Percentiles rank a stretch among this genome's conserved stretches.
Conservation (phyloP, 163 green algal genomes). For the Chlamydomonas reinhardtii region DNA sequence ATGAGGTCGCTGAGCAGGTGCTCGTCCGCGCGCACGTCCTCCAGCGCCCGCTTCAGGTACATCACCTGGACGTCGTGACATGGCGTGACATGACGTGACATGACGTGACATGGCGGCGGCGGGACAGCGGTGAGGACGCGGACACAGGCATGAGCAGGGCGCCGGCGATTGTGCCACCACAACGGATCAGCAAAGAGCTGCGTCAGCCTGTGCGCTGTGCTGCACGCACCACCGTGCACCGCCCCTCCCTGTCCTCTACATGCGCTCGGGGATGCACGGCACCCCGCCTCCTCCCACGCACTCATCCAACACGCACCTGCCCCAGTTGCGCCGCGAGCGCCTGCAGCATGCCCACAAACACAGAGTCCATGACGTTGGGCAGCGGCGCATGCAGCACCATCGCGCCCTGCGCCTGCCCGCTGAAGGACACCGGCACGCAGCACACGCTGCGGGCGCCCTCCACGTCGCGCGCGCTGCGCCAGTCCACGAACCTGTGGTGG, state of each 20-base stretch:
- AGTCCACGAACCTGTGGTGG: constrained; percentile 30
- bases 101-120: no score
- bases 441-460: constrained; percentile 28
- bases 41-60: constrained; percentile 43
- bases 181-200: no score
- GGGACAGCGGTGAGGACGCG: no score
- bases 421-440: constrained; percentile 37
- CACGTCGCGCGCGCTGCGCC: constrained; percentile 23
- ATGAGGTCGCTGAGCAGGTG: constrained; percentile 45
- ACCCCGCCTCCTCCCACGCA: no score
- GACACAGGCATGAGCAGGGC: no score
- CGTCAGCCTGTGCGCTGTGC: no score
- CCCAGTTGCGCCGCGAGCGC: constrained; percentile 33
- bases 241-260: no score
- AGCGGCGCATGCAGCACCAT: constrained; percentile 34
- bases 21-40: constrained; percentile 43
- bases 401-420: constrained; percentile 11
- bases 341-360: constrained; percentile 27
- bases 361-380: constrained; percentile 24
- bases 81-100: no score
- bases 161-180: no score
- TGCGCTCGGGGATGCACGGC: no score
- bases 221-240: no score
- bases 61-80: no score
- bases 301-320: background rate